Evolutionary conservation across 257 asterid genomes (phyloP), one percentile per base, ranked within the genome.

Genomic region (Fraxinus quadrangulata): DNA sequence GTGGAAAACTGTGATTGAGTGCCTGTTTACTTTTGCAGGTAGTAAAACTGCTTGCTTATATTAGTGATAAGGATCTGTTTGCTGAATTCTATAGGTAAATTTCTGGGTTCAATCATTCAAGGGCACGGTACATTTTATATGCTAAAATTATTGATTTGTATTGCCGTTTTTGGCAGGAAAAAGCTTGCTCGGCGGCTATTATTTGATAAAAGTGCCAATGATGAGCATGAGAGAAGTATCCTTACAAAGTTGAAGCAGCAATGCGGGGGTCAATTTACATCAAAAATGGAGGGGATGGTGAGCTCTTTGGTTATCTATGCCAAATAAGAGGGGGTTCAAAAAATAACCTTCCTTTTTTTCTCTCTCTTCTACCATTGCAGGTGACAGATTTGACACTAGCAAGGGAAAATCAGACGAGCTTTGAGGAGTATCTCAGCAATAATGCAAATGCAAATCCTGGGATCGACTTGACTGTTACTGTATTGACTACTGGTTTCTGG

Each of bases 271-370:
- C 99, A 96, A 69, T 96, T 96, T 82, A 96, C 99, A 6, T 96
- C 99, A 33, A 96, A 96, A 91, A 96, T 96, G 99, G 99, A 96
- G 90, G 99, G 99, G 73, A 96, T 96, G 99, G 99, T 96, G 54
- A 84, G 97, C 76, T 79, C 31, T 31, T 31, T 36, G 45, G 21
- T 36, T 71, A 67, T 70, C 14, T 65, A 12, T 67, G 39, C 10
- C 23, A 72, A 39, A 28, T 47, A 19, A 8, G 65, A 71, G 36
- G 23, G 74, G 37, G 47, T 24, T 16, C 42, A 28, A 19, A 74
- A 42, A n/a, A 16, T 39, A 9, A 30, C 67, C 49, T 66, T 47
- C 71, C 31, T 79, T 63, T 31, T 31, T 31, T 31, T 31, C 5
- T 36, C 80, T 42, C 69, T 8, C 67, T 80, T 39, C 63, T 65